These are phyloP conservation scores for Paramyrothecium sp. DNA, from an alignment of 2,329 filamentous ascomycete genomes.

Conservation along the genomic window DNA sequence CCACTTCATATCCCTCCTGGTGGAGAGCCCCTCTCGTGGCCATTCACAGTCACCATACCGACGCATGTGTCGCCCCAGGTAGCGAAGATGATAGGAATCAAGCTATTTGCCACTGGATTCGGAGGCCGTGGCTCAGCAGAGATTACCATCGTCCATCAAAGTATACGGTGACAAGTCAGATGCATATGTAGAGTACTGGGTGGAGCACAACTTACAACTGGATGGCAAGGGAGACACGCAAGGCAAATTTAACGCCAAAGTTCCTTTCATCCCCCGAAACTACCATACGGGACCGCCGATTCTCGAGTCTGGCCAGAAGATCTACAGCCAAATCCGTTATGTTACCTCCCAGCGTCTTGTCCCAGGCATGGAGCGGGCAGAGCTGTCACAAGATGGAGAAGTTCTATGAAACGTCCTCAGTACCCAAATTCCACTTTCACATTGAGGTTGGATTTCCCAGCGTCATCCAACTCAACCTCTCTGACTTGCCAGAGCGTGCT, in stretches of 20 bases:
- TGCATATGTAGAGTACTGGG: neutral
- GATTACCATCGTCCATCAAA: neutral
- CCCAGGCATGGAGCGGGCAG: neutral
- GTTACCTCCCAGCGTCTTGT: neutral
- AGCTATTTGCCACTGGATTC: neutral
- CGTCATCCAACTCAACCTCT: neutral
- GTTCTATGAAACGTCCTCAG: neutral
- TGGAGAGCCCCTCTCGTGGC: neutral
- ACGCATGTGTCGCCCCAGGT: neutral
- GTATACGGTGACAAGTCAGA: neutral
- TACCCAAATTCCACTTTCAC: neutral
- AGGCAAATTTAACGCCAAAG: neutral
- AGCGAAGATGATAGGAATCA: neutral
- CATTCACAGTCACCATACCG: neutral
- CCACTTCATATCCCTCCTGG: neutral
- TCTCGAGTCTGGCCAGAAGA: neutral
- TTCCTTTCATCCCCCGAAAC: neutral
- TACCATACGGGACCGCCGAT: neutral
- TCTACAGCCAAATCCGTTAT: neutral
- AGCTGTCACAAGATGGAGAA: neutral
- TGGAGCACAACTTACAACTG: neutral
- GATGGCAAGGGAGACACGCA: neutral
- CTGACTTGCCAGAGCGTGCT: neutral
- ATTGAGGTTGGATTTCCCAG: neutral
- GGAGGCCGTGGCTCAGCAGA: neutral